Evolutionary conservation across 2,329 filamentous ascomycete genomes (phyloP), one percentile per base, ranked within the genome.

Genomic region (Fusarium siculi): DNA sequence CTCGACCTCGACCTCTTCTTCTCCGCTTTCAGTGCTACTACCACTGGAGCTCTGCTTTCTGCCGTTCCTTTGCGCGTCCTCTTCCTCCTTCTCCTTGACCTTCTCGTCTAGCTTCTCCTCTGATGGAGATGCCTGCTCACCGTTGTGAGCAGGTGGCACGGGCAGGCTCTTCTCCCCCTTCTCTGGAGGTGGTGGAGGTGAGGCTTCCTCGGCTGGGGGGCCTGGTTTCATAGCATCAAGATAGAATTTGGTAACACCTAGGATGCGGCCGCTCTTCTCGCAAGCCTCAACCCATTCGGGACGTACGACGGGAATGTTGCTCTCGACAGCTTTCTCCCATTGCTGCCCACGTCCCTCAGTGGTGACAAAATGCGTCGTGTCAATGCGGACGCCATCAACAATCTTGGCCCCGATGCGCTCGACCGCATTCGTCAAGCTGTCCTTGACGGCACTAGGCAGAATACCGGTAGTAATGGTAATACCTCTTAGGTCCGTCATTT

Each of bases 271-370:
- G 81, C 94, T 95, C 74, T 93, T 89, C 84, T 98, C 96, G 80
- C 96, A 99, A n/a, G 95, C 96, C 77, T 97, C 93, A 36, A 99
- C 90, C 96, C 96, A 99, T 82, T 99, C 96, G 25, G 96, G 96
- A 43, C 96, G 90, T 28, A 99, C 96, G 16, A 99, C 94, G 12
- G 96, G 96, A 61, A 99, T 97, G 82, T 98, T 99, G 90, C 95
- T 97, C 85, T 98, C 96, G 36, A 96, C 92, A 2, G 96, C 96
- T 86, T 96, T 97, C 84, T 99, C 96, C 96, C 96, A 99, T 18
- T 92, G 89, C 56, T 93, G 88, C 37, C 96, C 96, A 63, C 95
- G 87, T 36, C 95, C 95, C 81, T 99, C 96, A 15, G 94, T 97
- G 72, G 96, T 98, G 67, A 99, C 94, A 81, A 99, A 99, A 83